Conservation (phyloP, 768 basidiomycete genomes). For the Russula emetica region DNA sequence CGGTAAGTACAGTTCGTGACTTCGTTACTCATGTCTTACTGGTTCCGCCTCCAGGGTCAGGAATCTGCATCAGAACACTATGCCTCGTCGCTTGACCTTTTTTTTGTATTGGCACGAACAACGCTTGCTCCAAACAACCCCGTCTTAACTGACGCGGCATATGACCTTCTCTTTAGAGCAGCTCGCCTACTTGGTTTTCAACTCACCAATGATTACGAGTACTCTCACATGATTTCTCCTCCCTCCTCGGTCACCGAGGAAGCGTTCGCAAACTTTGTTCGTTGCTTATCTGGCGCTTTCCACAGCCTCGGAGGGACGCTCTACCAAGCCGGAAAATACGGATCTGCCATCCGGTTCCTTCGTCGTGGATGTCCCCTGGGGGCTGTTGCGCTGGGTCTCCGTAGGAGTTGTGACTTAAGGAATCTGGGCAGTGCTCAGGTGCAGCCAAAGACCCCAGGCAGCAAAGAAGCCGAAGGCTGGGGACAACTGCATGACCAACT, state of each 20-base stretch:
- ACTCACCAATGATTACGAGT: constrained; percentile 6
- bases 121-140: constrained; percentile 41
- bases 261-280: constrained; percentile 48
- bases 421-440: constrained; percentile 31
- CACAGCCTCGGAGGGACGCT: constrained; percentile 66
- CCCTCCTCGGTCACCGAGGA: constrained; percentile 2
- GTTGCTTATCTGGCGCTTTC: constrained; percentile 68
- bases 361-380: constrained; percentile 57
- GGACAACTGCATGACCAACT: constrained; percentile 59
- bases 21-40: neutral
- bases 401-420: constrained; percentile 6
- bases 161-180: constrained; percentile 47
- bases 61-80: constrained; percentile 35
- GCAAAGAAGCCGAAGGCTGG: constrained; percentile 44
- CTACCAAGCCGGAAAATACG: constrained; percentile 59
- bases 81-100: constrained; percentile 49
- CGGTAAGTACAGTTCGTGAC: constrained; percentile 1
- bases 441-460: constrained; percentile 23
- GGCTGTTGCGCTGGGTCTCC: constrained; percentile 39
- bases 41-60: constrained; percentile 4
- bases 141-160: constrained; percentile 44
- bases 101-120: constrained; percentile 51
- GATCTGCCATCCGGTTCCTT: constrained; percentile 64
- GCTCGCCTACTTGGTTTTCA: constrained; percentile 31
- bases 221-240: neutral